Base-by-base conservation (phyloP, 129 eudicot species). In the Rutidosis leptorrhynchoides region DNA sequence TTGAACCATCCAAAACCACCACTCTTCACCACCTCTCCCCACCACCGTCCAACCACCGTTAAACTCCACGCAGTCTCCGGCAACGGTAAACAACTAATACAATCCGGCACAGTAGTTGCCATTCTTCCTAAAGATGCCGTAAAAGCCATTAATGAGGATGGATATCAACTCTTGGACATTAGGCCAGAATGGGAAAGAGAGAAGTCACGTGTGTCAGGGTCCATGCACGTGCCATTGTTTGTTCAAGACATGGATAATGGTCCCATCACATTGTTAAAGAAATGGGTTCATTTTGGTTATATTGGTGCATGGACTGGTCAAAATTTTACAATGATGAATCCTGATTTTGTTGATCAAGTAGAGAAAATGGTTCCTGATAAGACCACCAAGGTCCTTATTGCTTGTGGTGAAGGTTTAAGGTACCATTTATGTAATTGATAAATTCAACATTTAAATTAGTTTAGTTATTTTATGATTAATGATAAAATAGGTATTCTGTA, bases 401-500 rank as follows among this genome's bases (percentile, higher is more conserved):
- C 99, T 16, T 94, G 99, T 74, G 99, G 99, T 48, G 96, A 94
- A 78, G 99, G 99, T 53, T 62, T 94, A 16, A 86, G 99, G 99
- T 91, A 74, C 40, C 9, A 21, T 65, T 53, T 8, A 30, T 12
- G 5, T 15, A 16, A 49, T 49, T 17, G 7, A 20, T 17, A 2
- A 35, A 35, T 35, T 30, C 35, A 6, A 6, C 35, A 1, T 30
- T 30, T n/a, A n/a, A n/a, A n/a, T n/a, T 30, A 30, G 35, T 5
- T 30, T 30, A 1, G 8, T 35, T 35, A 10, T 9, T 9, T 1
- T 35, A 14, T 35, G 42, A 35, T 35, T 9, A 35, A 1, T 35
- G 12, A 2, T 35, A 2, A 35, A 35, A 35, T 35, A 8, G 12
- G 42, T 11, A 32, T 32, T 11, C 15, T 35, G 14, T 0, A 1